Evolutionary conservation across 192 early-diverging fungal species (phyloP).

Genomic region (Coemansia erecta): DNA sequence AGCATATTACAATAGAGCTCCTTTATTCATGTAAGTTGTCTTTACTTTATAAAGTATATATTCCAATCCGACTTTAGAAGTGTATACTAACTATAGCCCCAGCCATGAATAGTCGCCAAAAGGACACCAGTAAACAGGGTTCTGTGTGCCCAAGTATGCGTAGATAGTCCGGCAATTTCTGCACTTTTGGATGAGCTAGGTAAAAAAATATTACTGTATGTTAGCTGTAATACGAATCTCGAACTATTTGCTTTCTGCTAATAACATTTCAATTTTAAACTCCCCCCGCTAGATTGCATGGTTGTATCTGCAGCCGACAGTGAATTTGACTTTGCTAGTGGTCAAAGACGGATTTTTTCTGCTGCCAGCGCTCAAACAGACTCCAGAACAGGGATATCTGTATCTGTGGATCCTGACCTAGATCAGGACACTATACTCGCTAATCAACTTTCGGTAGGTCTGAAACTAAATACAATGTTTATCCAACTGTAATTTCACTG

Average conservation of each 20-base stretch:
- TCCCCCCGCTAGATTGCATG: neutral
- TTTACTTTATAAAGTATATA: neutral
- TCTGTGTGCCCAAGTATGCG: neutral
- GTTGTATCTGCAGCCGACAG: neutral
- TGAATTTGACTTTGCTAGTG: constrained; percentile 5
- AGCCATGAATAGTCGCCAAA: neutral
- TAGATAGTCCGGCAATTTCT: neutral
- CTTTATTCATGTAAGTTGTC: too few relatives aligned
- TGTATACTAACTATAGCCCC: neutral
- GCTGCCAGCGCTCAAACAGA: neutral
- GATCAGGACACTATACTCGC: neutral
- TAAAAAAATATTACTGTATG: neutral
- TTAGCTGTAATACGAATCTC: neutral
- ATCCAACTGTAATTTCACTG: neutral
- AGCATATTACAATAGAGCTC: too few relatives aligned
- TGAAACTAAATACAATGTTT: neutral
- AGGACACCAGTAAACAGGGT: neutral
- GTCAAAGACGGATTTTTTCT: neutral
- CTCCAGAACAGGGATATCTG: too few relatives aligned
- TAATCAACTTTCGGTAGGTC: constrained; percentile 6
- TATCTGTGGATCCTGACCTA: neutral
- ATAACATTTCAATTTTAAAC: neutral
- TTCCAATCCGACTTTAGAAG: neutral
- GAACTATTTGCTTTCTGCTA: neutral
- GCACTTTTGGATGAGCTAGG: neutral